Percentiles rank a stretch among this genome's conserved stretches.
Evolutionary conservation across 805 yeast genomes (phyloP).

Genomic region (Blastobotrys chiropterorum): DNA sequence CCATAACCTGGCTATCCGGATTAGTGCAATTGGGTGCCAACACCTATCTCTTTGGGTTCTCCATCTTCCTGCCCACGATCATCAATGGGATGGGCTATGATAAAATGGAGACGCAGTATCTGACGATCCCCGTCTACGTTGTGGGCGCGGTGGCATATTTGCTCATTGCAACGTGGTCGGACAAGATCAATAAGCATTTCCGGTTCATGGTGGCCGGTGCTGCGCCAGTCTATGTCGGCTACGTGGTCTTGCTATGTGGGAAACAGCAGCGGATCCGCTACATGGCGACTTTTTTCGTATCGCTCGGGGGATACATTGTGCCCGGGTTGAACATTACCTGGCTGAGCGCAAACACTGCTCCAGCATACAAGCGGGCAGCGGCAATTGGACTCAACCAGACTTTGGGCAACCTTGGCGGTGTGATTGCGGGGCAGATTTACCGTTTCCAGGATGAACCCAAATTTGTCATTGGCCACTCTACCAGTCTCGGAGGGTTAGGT

Average conservation of each 20-base stretch:
- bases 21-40: background rate
- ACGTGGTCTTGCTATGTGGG: background rate
- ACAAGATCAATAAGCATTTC: background rate
- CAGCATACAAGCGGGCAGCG: slow-evolving; percentile 38
- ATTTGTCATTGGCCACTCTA: slow-evolving; percentile 34
- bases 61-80: slow-evolving; percentile 42
- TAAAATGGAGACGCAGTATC: slow-evolving; percentile 36
- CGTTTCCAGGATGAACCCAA: slow-evolving; percentile 30
- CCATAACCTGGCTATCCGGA: slow-evolving; percentile 1
- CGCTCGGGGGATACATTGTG: slow-evolving; percentile 29
- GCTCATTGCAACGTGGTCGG: slow-evolving; percentile 6
- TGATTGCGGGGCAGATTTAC: slow-evolving; percentile 40
- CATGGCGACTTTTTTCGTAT: slow-evolving; percentile 11
- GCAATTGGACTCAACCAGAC: slow-evolving; percentile 40
- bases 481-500: slow-evolving; percentile 6
- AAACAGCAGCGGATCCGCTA: background rate
- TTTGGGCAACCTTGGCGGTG: slow-evolving; percentile 42
- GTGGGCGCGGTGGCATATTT: slow-evolving; percentile 45
- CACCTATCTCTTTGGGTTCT: slow-evolving; percentile 29
- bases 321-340: slow-evolving; percentile 39
- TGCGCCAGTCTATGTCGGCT: background rate
- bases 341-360: slow-evolving; percentile 40
- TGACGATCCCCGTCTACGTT: slow-evolving; percentile 41
- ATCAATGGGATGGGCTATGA: slow-evolving; percentile 40
- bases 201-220: slow-evolving; percentile 1